Evolutionary conservation across 1,139 yeast genomes (phyloP).

Genomic region (Geotrichum cucujoidarum): DNA sequence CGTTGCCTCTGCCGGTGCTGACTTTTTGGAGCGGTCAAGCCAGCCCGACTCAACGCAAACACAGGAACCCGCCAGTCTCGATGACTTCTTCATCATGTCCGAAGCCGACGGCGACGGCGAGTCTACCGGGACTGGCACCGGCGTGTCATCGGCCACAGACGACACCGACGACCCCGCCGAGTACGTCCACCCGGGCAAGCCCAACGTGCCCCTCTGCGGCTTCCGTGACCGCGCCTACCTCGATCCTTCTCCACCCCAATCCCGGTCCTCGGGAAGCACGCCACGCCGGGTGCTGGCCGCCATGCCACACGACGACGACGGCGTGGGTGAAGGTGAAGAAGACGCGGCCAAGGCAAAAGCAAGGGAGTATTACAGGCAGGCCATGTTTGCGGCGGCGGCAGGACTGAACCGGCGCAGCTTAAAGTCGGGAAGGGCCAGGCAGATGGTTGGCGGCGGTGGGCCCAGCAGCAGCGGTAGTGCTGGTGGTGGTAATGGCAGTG

Average conservation of each 20-base stretch:
- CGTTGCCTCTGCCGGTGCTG: no score
- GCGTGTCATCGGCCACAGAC: neutral
- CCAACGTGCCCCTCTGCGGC: constrained; percentile 25
- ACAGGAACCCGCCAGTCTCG: constrained; percentile 4
- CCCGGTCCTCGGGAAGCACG: no score
- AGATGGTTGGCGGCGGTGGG: constrained; percentile 41
- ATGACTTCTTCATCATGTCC: constrained; percentile 23
- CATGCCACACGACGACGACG: no score
- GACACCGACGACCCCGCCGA: neutral
- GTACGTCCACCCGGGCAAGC: neutral
- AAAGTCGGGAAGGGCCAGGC: constrained; percentile 49
- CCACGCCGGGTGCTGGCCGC: neutral
- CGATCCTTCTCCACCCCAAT: no score
- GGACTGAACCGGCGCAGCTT: constrained; percentile 45
- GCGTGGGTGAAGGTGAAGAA: no score
- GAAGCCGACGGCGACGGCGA: constrained; percentile 11
- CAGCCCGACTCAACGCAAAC: neutral
- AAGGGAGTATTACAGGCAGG: constrained; percentile 25
- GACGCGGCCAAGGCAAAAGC: neutral
- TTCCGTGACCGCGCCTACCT: constrained; percentile 22
- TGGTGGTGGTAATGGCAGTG: no score
- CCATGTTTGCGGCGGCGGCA: constrained; percentile 27
- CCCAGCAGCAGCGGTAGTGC: no score
- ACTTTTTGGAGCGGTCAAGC: neutral
- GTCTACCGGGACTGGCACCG: neutral